These are phyloP conservation scores for Halophytophthora batemanensis DNA, from an alignment of 352 stramenopile genomes.

Conservation along the genomic window DNA sequence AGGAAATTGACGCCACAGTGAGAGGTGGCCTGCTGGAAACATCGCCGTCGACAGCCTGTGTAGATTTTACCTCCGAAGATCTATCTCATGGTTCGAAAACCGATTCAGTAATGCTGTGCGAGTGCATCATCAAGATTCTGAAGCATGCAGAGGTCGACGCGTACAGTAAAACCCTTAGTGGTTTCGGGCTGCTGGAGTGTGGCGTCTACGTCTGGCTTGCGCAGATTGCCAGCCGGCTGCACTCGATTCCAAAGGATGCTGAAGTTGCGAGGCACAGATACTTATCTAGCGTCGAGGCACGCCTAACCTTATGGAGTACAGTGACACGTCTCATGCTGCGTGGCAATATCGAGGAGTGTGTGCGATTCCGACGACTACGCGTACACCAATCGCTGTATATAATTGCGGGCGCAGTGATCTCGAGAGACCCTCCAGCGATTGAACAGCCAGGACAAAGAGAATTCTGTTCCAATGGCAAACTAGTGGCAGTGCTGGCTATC, in stretches of 20 bases:
- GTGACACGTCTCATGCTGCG: conserved; percentile 52
- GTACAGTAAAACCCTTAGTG: conserved; percentile 50
- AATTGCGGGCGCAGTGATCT: conserved; percentile 42
- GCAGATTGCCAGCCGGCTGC: conserved; percentile 45
- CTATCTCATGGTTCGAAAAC: conserved; percentile 10
- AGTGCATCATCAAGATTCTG: conserved; percentile 65
- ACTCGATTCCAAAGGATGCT: conserved; percentile 9
- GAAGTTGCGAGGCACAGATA: conserved; percentile 10
- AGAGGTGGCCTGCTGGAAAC: background rate
- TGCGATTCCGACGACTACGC: conserved; percentile 53
- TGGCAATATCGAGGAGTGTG: conserved; percentile 34
- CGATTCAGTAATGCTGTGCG: conserved; percentile 42
- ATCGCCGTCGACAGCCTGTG: background rate
- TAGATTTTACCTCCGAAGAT: background rate
- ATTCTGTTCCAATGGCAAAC: conserved; percentile 5
- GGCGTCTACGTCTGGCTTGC: conserved; percentile 51
- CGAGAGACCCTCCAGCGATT: conserved; percentile 22
- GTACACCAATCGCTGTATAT: conserved; percentile 58
- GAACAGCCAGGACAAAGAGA: conserved; percentile 13
- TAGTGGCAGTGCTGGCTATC: conserved; percentile 31
- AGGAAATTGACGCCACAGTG: background rate
- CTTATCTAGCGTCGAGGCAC: conserved; percentile 28
- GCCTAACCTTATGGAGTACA: conserved; percentile 39
- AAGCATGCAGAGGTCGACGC: conserved; percentile 27
- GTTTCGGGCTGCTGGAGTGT: conserved; percentile 61